Base-by-base conservation (phyloP, 495 filamentous ascomycete genomes). In the Lasiosphaeria hispida region DNA sequence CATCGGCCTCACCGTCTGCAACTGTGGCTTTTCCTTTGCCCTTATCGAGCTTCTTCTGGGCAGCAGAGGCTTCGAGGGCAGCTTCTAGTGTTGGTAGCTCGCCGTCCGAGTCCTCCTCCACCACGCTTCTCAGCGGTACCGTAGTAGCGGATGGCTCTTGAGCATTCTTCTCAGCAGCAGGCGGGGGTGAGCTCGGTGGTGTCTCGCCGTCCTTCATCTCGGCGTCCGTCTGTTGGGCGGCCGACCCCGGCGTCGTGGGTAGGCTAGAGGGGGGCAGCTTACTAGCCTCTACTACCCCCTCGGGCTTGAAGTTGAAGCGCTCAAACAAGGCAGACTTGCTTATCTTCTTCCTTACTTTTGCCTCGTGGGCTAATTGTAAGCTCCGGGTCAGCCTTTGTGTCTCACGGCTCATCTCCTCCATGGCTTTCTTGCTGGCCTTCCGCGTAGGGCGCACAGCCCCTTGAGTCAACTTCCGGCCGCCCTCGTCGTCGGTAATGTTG, bases 341-440 rank as follows among this genome's bases (percentile, higher is more conserved):
- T 53, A 96, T 88, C 72, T 92, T 97, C 77, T 94, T 97, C 76
- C 89, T 94, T 3, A 91, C 93, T 67, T 83, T 87, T 7, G 89
- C 87, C 66, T 97, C 85, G 68, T 97, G 91, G n/a, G 88, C 83
- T 18, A 99, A 77, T 66, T 97, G 94, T 81, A 94, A 86, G 61
- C 88, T 94, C 57, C 94, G 83, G 60, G 81, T 86, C 78, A 99
- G 81, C 18, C 95, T 86, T 71, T 97, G 92, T 1, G 93, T 96
- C 72, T 97, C 94, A 42, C 89, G 80, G 55, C 84, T 84, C 86
- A 97, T 96, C 66, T 97, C 93, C 71, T 96, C 89, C n/a, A 96
- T 55, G 0, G 95, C 94, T 75, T 93, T 96, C 76, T 95, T 97
- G 74, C 92, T 91, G 4, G 94, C 94, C 64, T 92, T 96, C 1